phyloP scores from a whole-genome alignment of 192 early-diverging fungal genomes.

The Backusella parvicylindrica region DNA sequence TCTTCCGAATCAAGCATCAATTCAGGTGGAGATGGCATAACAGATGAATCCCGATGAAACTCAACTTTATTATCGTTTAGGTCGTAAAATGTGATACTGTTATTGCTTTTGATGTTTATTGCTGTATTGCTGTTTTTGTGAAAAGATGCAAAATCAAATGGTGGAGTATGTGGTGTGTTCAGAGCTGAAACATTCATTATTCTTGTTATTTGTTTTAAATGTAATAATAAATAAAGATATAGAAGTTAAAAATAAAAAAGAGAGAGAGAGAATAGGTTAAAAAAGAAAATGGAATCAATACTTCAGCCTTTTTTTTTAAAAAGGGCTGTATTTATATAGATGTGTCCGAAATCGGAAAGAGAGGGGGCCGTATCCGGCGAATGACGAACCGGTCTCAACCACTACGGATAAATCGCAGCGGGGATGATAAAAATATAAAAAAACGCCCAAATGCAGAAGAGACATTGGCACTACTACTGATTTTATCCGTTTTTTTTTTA shows the following conservation, averaged over 20 bases:
- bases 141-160: conserved; percentile 3
- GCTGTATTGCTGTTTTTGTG: background rate
- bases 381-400: background rate
- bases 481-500: background rate
- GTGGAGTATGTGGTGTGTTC: background rate
- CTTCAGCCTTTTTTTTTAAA: background rate
- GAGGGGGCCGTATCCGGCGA: conserved; percentile 2
- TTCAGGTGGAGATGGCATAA: conserved; percentile 25
- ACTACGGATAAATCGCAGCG: background rate
- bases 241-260: background rate
- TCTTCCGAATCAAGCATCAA: conserved; percentile 28
- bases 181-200: conserved; percentile 7
- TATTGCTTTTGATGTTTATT: background rate
- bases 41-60: background rate
- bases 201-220: background rate
- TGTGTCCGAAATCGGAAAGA: background rate
- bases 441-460: background rate
- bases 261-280: background rate
- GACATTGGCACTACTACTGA: background rate
- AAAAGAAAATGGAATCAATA: background rate
- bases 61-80: background rate
- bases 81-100: background rate
- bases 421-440: background rate
- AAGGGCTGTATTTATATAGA: conserved; percentile 1
- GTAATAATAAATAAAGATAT: background rate